Percentiles rank a stretch among this genome's conserved stretches.
phyloP scores from a whole-genome alignment of 352 stramenopile genomes.

The Phytophthora uliginosa region DNA sequence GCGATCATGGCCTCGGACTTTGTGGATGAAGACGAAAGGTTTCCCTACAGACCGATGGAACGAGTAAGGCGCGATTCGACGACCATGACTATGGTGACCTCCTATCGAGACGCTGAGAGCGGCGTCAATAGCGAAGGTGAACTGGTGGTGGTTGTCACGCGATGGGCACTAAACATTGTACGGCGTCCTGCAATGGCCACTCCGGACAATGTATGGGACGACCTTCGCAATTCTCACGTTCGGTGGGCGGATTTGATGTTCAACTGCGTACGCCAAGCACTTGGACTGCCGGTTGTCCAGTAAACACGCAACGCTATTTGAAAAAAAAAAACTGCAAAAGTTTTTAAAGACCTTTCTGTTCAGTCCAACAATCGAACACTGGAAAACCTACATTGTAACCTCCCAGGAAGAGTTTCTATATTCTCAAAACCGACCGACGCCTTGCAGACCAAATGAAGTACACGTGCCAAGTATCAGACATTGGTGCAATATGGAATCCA shows the following conservation, averaged over 20 bases:
- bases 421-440: not conserved
- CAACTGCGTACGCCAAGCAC: constrained; percentile 40
- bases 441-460: not conserved
- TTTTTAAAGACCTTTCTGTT: not conserved
- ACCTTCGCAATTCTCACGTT: constrained; percentile 32
- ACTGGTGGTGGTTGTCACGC: constrained; percentile 38
- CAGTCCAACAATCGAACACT: not conserved
- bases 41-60: constrained; percentile 57
- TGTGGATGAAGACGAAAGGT: constrained; percentile 59
- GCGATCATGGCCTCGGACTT: constrained; percentile 57
- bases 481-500: not conserved
- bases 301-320: constrained; percentile 1
- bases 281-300: constrained; percentile 28
- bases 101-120: constrained; percentile 30
- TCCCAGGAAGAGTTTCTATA: not conserved
- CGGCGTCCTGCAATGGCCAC: constrained; percentile 27
- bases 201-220: constrained; percentile 20
- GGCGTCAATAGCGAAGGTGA: constrained; percentile 22
- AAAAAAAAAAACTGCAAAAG: not conserved
- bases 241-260: constrained; percentile 43
- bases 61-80: constrained; percentile 58
- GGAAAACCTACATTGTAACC: not conserved
- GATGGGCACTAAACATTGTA: constrained; percentile 36
- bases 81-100: constrained; percentile 44
- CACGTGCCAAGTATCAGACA: not conserved